Conservation (phyloP, 2,329 filamentous ascomycete genomes). For the Arthrinium phaeospermum region DNA sequence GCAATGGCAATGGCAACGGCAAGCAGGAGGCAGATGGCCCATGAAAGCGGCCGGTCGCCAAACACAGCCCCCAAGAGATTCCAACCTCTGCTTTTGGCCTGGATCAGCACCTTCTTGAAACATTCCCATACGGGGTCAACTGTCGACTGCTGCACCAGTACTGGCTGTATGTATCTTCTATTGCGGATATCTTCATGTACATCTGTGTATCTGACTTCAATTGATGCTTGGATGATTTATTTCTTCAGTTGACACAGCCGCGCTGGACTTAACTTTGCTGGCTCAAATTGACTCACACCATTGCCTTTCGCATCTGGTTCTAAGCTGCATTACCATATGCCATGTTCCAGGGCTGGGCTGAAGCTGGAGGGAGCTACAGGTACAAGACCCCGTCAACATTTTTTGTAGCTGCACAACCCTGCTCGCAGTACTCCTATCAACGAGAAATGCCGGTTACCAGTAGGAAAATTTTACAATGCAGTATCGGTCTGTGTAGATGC, state of each 20-base stretch:
- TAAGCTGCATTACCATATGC: background rate
- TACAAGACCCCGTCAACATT: background rate
- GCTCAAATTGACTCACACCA: background rate
- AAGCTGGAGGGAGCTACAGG: background rate
- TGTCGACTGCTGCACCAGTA: background rate
- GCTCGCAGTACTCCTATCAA: no score
- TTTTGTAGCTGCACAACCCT: background rate
- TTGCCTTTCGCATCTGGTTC: background rate
- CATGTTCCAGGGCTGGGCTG: background rate
- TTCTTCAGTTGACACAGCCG: background rate
- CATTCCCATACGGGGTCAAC: background rate
- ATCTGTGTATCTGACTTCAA: background rate
- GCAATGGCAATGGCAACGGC: background rate
- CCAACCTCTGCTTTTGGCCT: background rate
- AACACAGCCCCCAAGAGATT: slow-evolving; percentile 6
- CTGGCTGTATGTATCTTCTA: background rate
- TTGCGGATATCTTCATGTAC: background rate
- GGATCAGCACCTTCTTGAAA: background rate
- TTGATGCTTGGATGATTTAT: background rate
- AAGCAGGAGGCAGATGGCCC: background rate
- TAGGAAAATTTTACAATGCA: no score
- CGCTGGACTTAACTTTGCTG: background rate
- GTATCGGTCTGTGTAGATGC: no score
- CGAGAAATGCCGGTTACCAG: no score
- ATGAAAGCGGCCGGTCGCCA: background rate